Evolutionary conservation across 2,329 filamentous ascomycete species (phyloP).

Genomic region (Fusarium stilboides): DNA sequence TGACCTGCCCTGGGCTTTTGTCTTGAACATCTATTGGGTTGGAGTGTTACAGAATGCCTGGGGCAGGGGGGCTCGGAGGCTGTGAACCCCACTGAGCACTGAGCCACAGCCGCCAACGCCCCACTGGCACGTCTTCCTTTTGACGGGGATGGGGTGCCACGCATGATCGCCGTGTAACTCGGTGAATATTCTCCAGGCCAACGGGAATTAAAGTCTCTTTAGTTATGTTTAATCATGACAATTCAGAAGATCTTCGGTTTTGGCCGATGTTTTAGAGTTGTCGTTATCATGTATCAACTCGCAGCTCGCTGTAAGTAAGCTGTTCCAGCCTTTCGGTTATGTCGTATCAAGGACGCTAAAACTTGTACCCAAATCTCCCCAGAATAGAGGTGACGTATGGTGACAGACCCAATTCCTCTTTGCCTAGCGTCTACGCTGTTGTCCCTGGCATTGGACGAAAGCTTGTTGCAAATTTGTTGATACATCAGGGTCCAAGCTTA

Average conservation of each 20-base stretch:
- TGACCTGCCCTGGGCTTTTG: slow-evolving; percentile 28
- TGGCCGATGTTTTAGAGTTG: no score
- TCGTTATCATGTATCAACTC: no score
- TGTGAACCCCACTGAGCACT: slow-evolving; percentile 44
- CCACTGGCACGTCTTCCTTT: background rate
- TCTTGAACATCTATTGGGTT: slow-evolving; percentile 26
- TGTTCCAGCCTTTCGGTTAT: no score
- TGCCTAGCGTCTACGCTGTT: background rate
- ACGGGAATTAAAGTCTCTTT: no score
- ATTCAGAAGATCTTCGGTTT: no score
- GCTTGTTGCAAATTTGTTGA: slow-evolving; percentile 1
- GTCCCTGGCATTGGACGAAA: slow-evolving; percentile 13
- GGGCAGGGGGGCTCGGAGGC: slow-evolving; percentile 29
- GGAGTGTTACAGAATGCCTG: slow-evolving; percentile 32
- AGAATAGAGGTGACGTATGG: slow-evolving; percentile 30
- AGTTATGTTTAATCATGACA: no score
- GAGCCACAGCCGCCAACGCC: slow-evolving; percentile 48
- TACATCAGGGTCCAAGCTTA: slow-evolving; percentile 11
- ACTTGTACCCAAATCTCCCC: slow-evolving; percentile 17
- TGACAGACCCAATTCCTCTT: slow-evolving; percentile 1
- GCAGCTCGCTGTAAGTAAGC: no score
- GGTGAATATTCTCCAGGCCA: background rate
- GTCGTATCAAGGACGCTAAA: slow-evolving; percentile 17
- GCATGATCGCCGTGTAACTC: slow-evolving; percentile 2
- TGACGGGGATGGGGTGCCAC: slow-evolving; percentile 23